These are phyloP conservation scores for Hysterangium stoloniferum DNA, from an alignment of 768 basidiomycete species.

Conservation along the genomic window DNA sequence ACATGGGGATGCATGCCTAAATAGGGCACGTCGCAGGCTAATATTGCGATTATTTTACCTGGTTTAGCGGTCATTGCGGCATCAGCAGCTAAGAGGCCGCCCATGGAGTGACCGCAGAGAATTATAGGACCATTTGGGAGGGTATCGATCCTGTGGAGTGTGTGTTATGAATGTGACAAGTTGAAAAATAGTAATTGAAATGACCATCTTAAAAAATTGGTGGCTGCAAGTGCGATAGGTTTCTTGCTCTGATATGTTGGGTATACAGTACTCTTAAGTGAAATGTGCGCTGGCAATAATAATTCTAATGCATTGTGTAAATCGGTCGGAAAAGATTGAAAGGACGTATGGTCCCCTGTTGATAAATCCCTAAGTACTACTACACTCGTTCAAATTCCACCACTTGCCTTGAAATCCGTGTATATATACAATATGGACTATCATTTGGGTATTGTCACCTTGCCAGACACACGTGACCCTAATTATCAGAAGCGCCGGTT, in stretches of 20 bases:
- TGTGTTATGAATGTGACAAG: slow-evolving; percentile 1
- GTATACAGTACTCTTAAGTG: slow-evolving; percentile 43
- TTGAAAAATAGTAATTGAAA: slow-evolving; percentile 9
- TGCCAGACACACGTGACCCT: too few species aligned
- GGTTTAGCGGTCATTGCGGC: slow-evolving; percentile 34
- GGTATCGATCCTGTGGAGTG: slow-evolving; percentile 37
- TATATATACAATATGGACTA: slow-evolving; percentile 46
- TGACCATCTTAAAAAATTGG: slow-evolving; percentile 50
- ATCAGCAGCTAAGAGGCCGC: slow-evolving; percentile 50
- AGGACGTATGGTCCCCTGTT: slow-evolving; percentile 49
- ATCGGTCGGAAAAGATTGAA: slow-evolving; percentile 51
- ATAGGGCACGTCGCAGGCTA: slow-evolving; percentile 55
- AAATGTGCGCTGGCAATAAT: slow-evolving; percentile 24
- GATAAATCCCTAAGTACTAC: neutral
- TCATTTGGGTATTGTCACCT: too few species aligned
- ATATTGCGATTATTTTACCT: slow-evolving; percentile 38
- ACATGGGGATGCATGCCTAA: slow-evolving; percentile 60
- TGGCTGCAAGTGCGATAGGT: slow-evolving; percentile 41
- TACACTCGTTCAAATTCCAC: slow-evolving; percentile 1
- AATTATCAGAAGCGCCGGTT: too few species aligned
- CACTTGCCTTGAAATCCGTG: slow-evolving; percentile 48
- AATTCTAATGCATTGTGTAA: slow-evolving; percentile 36
- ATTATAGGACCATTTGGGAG: slow-evolving; percentile 51
- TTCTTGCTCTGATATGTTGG: slow-evolving; percentile 54
- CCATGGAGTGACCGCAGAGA: slow-evolving; percentile 53